Conservation (phyloP, 495 filamentous ascomycete species). For the Penicillium riverlandense region DNA sequence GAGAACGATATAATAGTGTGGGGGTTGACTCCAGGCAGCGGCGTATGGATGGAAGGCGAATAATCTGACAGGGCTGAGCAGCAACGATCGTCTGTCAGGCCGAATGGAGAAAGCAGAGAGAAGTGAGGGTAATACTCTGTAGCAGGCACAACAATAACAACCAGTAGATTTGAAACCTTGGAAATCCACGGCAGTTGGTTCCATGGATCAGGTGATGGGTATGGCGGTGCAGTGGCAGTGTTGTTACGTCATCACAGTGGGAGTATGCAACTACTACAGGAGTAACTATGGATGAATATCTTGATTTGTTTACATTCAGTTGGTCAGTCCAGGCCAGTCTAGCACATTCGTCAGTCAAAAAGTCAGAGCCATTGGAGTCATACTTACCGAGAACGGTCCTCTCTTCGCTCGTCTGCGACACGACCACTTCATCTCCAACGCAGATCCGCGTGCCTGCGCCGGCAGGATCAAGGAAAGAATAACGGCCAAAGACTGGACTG, state of each 20-base stretch:
- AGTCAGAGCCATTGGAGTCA: not conserved
- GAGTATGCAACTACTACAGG: constrained; percentile 5
- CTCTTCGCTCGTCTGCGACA: constrained; percentile 50
- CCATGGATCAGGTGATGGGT: constrained; percentile 11
- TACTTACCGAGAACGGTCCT: constrained; percentile 58
- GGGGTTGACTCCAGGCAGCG: constrained; percentile 16
- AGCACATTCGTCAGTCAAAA: constrained; percentile 2
- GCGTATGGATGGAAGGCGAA: constrained; percentile 6
- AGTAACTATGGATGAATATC: no score
- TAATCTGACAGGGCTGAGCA: not conserved
- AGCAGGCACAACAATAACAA: not conserved
- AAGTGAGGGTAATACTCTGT: not conserved
- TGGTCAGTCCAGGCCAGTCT: constrained; percentile 23
- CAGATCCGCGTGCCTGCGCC: constrained; percentile 31
- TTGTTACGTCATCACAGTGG: constrained; percentile 4
- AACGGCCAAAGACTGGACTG: constrained; percentile 78
- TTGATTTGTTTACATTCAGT: no score
- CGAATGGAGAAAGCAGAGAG: no score
- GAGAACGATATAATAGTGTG: constrained; percentile 1
- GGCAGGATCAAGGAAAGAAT: constrained; percentile 53
- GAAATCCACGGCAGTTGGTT: constrained; percentile 8
- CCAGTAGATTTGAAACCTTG: constrained; percentile 7
- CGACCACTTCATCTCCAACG: constrained; percentile 65
- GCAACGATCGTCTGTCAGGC: not conserved
- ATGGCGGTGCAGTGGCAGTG: constrained; percentile 15